These are phyloP conservation scores for Penicillium paradoxum DNA, from an alignment of 495 filamentous ascomycete species.

Conservation along the genomic window DNA sequence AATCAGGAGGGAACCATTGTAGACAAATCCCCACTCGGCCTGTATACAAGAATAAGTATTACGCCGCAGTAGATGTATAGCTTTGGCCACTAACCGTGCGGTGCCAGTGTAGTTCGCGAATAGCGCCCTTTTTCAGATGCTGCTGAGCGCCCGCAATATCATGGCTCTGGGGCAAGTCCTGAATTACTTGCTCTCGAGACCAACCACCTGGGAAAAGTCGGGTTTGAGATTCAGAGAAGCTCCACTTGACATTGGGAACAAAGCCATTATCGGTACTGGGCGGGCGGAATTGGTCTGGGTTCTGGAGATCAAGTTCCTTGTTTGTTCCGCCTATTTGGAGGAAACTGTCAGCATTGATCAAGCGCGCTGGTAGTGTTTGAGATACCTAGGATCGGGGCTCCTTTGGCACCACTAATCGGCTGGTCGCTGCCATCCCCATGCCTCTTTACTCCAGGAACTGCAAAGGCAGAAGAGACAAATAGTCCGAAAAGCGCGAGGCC, in stretches of 20 bases:
- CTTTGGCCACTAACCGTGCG: slow-evolving; percentile 42
- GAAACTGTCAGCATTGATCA: background rate
- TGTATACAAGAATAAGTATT: slow-evolving; percentile 15
- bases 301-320: slow-evolving; percentile 45
- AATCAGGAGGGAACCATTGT: slow-evolving; percentile 51
- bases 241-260: slow-evolving; percentile 60
- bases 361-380: background rate
- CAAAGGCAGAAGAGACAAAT: slow-evolving; percentile 17
- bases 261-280: slow-evolving; percentile 55
- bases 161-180: slow-evolving; percentile 53
- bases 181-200: slow-evolving; percentile 60
- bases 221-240: slow-evolving; percentile 59
- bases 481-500: slow-evolving; percentile 12
- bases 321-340: slow-evolving; percentile 29
- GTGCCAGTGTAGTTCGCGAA: slow-evolving; percentile 65
- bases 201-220: slow-evolving; percentile 57
- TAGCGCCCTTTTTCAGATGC: slow-evolving; percentile 58
- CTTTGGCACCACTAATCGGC: slow-evolving; percentile 52
- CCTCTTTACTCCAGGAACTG: slow-evolving; percentile 21
- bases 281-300: slow-evolving; percentile 55
- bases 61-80: background rate
- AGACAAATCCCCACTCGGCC: slow-evolving; percentile 64
- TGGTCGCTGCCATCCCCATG: slow-evolving; percentile 45
- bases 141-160: slow-evolving; percentile 61
- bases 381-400: slow-evolving; percentile 51